Base-by-base conservation (phyloP, 768 basidiomycete species). In the Leccinum barrowsii region DNA sequence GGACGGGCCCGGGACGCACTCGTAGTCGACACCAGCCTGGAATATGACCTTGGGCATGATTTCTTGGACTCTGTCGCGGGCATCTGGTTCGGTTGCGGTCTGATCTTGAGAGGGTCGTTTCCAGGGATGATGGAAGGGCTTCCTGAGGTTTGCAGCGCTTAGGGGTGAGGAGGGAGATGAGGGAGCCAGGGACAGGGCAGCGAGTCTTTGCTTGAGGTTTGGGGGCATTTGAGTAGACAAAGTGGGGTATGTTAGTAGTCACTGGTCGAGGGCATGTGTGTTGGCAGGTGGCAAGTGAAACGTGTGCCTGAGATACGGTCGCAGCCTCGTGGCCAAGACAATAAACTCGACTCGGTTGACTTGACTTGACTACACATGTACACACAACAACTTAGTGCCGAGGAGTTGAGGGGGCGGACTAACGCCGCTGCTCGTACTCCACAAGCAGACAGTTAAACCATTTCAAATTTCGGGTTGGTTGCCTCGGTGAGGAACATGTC, bases 1-100 rank as follows among this genome's bases (percentile, higher is more conserved):
- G 47, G 50, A 35, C n/a, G 11, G 22, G 46, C 10, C 44, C 21
- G 26, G 54, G 17, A 79, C 87, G 68, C 65, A 94, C 92, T 93
- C 91, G 63, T 85, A 93, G 74, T 94, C 92, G 57, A 92, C 88
- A 2, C 92, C 92, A 47, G 92, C 92, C 69, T 92, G 92, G 65
- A 89, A 92, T 48, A 94, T 91, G 75, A 94, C 78, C 70, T 77
- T 84, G 40, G 75, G 68, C 77, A 94, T 81, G 28, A 88, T 81
- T 15, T 85, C 81, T 61, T 89, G 85, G 12, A 90, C 71, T 59
- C 74, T 76, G 47, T 83, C 79, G 48, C 67, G 65, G 7, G 59
- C 71, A 65, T 63, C 65, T 52, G 69, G 68, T 59, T 68, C 69
- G 54, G 65, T 55, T 57, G 60, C 64, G 52, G 62, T 62, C 4